Base-by-base conservation (phyloP, 352 stramenopile genomes). In the Phytophthora citrophthora region DNA sequence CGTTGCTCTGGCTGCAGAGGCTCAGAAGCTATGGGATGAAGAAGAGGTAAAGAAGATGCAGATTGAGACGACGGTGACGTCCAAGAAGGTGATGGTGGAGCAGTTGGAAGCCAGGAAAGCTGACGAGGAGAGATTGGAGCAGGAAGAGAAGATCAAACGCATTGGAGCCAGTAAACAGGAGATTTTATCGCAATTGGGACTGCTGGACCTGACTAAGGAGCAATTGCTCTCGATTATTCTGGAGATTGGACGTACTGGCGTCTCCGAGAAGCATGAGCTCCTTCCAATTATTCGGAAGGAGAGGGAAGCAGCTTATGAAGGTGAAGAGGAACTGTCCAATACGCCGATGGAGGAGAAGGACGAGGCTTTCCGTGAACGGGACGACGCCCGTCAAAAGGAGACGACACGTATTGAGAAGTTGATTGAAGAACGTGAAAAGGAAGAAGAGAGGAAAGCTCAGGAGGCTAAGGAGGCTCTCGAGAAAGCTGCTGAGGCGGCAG, bases 161-260 rank as follows among this genome's bases (percentile, higher is more conserved):
- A 59, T 88, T 16, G 26, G 61, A 20, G 67, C 55, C 3, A 77
- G 72, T 39, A 83, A 89, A 54, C 53, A 70, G 1, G 61, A 79
- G 7, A 76, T 91, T 32, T 39, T 87, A 31, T 49, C 52, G n/a
- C 71, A 84, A 44, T 62, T 95, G 2, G 87, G 87, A n/a, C 59
- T 95, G 29, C 16, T 69, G 18, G 77, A 90, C 3, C 41, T 95
- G 16, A 77, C 74, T 1, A 65, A 70, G 38, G 81, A 89, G 31
- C 81, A 95, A 48, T 61, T 95, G 4, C 52, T 68, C 11, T 76
- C 71, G 8, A 69, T 93, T 47, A 64, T 94, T 26, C 12, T 93
- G n/a, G 83, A 93, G 41, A 59, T 94, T 8, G 68, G 64, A 58
- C 73, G 72, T 0, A 68, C 77, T 36, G 55, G 55, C 1, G 43